Base-by-base conservation (phyloP, 768 basidiomycete genomes). In the Boletus rubescentipes region DNA sequence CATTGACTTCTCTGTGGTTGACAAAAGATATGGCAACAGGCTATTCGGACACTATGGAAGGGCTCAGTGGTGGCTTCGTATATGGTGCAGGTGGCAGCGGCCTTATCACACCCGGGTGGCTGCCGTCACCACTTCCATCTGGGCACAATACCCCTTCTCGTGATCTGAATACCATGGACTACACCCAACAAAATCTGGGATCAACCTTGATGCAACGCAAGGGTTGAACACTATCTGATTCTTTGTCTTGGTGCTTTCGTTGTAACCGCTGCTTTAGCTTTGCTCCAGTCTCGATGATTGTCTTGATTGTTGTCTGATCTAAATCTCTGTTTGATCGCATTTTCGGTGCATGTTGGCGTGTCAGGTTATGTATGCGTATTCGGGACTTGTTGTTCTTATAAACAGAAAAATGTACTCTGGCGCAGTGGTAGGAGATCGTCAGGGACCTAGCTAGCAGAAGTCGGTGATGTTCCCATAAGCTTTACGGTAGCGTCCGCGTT, bases 71-170 rank as follows among this genome's bases (percentile, higher is more conserved):
- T 21, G 91, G 91, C 7, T 93, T 93, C 67, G 85, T 92, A 20
- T 93, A 86, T 60, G 91, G 91, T 10, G 81, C 86, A 7, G 88
- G 89, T 29, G 91, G 90, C 18, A 91, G 87, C 61, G 91, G 89
- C 30, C 72, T 91, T 50, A 92, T 92, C 61, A 91, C 91, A 9
- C 89, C 90, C 1, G 77, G 82, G 20, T 75, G 84, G 66, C 79
- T 84, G 30, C 67, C 76, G 38, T 83, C 86, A 10, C 85, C 87
- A 0, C 60, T 76, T 36, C 79, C 80, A 34, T 87, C 86, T 16
- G 86, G 85, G 4, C 67, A 75, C 46, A 77, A 73, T 52, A 79
- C 75, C 32, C 78, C 77, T 39, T 48, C 60, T 46, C 63, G 68
- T 45, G 58, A 63, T 42, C 51, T 58, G 41, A 40, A 61, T 43